These are phyloP conservation scores for Aquilaria malaccensis DNA, from an alignment of 345 rosid species.

Conservation along the genomic window DNA sequence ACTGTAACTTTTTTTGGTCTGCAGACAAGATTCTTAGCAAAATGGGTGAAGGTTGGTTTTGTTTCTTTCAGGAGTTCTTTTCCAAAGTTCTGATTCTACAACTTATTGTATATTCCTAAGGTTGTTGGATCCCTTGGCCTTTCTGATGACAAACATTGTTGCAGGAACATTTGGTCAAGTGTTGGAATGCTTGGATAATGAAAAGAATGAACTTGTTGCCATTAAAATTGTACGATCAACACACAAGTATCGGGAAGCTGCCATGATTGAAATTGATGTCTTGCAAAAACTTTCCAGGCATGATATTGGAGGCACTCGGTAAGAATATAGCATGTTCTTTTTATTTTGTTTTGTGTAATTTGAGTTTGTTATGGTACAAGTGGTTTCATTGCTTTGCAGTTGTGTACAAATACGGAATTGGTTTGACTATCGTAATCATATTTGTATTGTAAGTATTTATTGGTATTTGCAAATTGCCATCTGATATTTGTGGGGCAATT, in stretches of 20 bases:
- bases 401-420: constrained; percentile 99
- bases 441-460: constrained; percentile 97
- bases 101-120: neutral
- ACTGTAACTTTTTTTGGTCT: constrained; percentile 11
- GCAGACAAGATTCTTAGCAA: constrained; percentile 74
- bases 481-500: constrained; percentile 42
- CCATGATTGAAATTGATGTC: constrained; percentile 80
- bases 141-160: constrained; percentile 10
- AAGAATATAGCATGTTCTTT: constrained; percentile 23
- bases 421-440: constrained; percentile 99
- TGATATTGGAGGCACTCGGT: constrained; percentile 69
- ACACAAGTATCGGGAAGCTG: constrained; percentile 83
- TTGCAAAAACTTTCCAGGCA: constrained; percentile 75
- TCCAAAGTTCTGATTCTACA: neutral
- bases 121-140: neutral
- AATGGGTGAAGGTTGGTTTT: constrained; percentile 77
- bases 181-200: constrained; percentile 77
- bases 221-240: constrained; percentile 77
- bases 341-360: constrained; percentile 17
- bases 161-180: constrained; percentile 87
- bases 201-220: constrained; percentile 74
- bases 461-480: constrained; percentile 30
- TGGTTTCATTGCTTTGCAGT: constrained; percentile 89
- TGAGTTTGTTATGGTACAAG: constrained; percentile 40
- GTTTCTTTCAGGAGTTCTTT: constrained; percentile 2